These are phyloP conservation scores for Hypoxylon sp. DNA, from an alignment of 2,329 filamentous ascomycete genomes.

Conservation along the genomic window DNA sequence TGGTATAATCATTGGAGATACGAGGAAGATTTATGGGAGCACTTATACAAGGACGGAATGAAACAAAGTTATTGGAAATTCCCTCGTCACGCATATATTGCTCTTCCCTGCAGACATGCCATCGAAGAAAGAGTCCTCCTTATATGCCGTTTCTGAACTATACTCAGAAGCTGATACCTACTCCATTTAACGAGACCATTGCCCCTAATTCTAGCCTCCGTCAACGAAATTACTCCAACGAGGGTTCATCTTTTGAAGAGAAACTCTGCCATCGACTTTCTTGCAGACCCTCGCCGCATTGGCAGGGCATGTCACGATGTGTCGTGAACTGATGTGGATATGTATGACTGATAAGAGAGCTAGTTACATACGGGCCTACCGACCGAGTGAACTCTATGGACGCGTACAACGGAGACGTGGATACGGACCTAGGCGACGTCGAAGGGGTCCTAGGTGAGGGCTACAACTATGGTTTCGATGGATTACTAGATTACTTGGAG, in stretches of 20 bases:
- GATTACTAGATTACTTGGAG: too few relatives aligned
- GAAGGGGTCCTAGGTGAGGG: background rate
- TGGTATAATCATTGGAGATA: constrained; percentile 1
- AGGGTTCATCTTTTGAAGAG: background rate
- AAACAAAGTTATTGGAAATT: background rate
- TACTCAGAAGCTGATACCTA: background rate
- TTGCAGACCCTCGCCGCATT: background rate
- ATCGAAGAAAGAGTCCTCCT: too few relatives aligned
- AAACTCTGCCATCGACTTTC: background rate
- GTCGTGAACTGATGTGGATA: background rate
- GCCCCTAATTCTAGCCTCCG: background rate
- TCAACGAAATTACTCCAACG: background rate
- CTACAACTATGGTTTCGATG: too few relatives aligned
- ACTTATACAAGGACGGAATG: background rate
- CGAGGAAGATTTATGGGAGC: background rate
- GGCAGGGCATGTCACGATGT: background rate
- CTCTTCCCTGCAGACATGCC: background rate
- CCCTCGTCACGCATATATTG: background rate
- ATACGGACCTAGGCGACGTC: background rate
- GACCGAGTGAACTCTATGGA: background rate
- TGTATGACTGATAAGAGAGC: background rate
- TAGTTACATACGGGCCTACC: background rate
- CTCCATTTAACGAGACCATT: background rate
- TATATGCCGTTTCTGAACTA: too few relatives aligned
- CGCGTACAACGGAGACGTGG: too few relatives aligned